Conservation (phyloP, 495 filamentous ascomycete genomes). For the Daldinia concentrica region DNA sequence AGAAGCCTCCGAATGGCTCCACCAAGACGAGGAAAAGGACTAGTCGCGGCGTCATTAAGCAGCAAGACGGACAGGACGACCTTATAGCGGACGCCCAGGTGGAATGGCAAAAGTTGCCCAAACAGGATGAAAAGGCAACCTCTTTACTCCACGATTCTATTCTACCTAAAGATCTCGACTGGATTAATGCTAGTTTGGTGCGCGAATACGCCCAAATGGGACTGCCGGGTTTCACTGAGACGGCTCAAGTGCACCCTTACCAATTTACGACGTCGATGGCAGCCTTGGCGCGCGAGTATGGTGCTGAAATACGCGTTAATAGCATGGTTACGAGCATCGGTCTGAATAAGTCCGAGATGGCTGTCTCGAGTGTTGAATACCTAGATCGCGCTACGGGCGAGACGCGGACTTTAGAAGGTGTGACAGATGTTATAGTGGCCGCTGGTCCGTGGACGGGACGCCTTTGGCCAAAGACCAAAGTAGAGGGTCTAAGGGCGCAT, state of each 20-base stretch:
- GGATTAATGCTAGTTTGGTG: slow-evolving; percentile 76
- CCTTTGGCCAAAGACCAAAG: slow-evolving; percentile 78
- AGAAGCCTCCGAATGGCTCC: slow-evolving; percentile 44
- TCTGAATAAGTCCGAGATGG: slow-evolving; percentile 61
- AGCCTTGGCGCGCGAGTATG: slow-evolving; percentile 76
- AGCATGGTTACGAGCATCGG: slow-evolving; percentile 60
- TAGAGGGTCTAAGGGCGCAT: slow-evolving; percentile 85
- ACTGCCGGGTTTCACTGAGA: slow-evolving; percentile 67
- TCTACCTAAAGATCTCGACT: slow-evolving; percentile 84
- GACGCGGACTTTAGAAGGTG: slow-evolving; percentile 65
- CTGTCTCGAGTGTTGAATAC: slow-evolving; percentile 78
- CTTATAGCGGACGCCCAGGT: slow-evolving; percentile 65
- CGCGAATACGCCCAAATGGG: slow-evolving; percentile 86
- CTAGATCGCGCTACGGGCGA: slow-evolving; percentile 68
- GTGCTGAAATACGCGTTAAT: slow-evolving; percentile 75
- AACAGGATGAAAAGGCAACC: slow-evolving; percentile 71
- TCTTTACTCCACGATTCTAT: slow-evolving; percentile 66
- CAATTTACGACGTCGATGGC: slow-evolving; percentile 92
- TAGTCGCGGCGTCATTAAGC: slow-evolving; percentile 20
- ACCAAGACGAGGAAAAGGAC: slow-evolving; percentile 45
- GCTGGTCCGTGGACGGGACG: slow-evolving; percentile 90
- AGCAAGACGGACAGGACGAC: slow-evolving; percentile 20
- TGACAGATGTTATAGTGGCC: slow-evolving; percentile 83
- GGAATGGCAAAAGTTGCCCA: slow-evolving; percentile 71
- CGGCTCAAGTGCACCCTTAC: slow-evolving; percentile 94